Percentiles rank a stretch among this genome's conserved stretches.
Evolutionary conservation across 2,329 filamentous ascomycete genomes (phyloP).

Genomic region (Fusarium pseudograminearum): DNA sequence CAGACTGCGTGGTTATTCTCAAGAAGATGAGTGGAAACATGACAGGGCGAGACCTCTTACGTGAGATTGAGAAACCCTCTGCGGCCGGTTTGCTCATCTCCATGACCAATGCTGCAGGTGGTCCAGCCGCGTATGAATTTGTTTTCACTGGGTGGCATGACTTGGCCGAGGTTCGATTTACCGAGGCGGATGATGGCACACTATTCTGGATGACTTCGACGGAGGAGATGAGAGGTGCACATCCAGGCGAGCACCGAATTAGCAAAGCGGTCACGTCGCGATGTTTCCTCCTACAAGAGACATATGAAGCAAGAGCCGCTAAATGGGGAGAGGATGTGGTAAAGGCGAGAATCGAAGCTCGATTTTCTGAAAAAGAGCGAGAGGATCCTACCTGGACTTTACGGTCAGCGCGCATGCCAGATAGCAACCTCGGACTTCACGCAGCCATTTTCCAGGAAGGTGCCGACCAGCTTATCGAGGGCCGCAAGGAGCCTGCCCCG

Average conservation of each 20-base stretch:
- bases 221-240: constrained; percentile 68
- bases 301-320: constrained; percentile 80
- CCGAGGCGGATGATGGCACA: constrained; percentile 73
- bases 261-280: constrained; percentile 68
- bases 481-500: constrained; percentile 74
- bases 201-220: constrained; percentile 76
- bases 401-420: constrained; percentile 73
- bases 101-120: constrained; percentile 72
- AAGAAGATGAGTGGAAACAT: constrained; percentile 74
- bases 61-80: constrained; percentile 86
- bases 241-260: constrained; percentile 56
- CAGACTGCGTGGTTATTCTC: constrained; percentile 82
- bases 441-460: constrained; percentile 80
- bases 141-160: constrained; percentile 79
- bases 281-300: constrained; percentile 78
- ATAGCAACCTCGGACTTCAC: constrained; percentile 69
- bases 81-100: constrained; percentile 71
- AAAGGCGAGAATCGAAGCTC: constrained; percentile 86
- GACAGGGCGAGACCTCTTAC: constrained; percentile 80
- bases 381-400: constrained; percentile 86
- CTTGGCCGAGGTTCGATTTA: constrained; percentile 78
- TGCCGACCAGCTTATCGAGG: constrained; percentile 70
- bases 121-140: constrained; percentile 75
- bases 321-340: constrained; percentile 87
- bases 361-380: constrained; percentile 85